Evolutionary conservation across 208 protist species (phyloP).

Genomic region (Blechomonas ayalai): DNA sequence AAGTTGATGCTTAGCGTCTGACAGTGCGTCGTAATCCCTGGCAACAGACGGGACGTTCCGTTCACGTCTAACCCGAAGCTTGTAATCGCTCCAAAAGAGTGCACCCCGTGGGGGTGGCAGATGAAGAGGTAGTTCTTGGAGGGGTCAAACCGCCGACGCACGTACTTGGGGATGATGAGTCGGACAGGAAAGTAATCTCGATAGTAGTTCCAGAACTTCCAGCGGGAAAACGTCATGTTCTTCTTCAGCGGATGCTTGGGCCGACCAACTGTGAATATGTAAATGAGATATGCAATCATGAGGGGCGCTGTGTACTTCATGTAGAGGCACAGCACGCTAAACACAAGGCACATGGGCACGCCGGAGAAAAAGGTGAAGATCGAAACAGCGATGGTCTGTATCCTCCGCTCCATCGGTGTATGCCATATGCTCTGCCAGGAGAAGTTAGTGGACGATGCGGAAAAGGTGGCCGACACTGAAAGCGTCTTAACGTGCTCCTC

Average conservation of each 20-base stretch:
- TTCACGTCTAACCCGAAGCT: conserved; percentile 60
- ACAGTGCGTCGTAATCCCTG: conserved; percentile 56
- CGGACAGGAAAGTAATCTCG: conserved; percentile 82
- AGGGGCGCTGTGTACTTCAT: conserved; percentile 39
- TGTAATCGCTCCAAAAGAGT: conserved; percentile 82
- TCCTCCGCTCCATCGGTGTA: conserved; percentile 32
- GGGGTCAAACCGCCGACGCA: conserved; percentile 33
- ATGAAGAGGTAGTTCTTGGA: conserved; percentile 81
- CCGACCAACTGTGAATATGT: conserved; percentile 51
- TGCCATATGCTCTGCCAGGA: conserved; percentile 41
- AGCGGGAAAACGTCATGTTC: conserved; percentile 11
- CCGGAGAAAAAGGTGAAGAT: conserved; percentile 64
- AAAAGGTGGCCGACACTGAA: conserved; percentile 15
- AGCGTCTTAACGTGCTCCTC: conserved; percentile 33
- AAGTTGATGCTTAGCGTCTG: conserved; percentile 87
- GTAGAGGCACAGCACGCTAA: conserved; percentile 25
- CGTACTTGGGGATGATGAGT: conserved; percentile 42
- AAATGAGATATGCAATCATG: conserved; percentile 55
- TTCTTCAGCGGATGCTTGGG: conserved; percentile 35
- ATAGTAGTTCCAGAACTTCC: conserved; percentile 51
- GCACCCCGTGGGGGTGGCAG: conserved; percentile 86
- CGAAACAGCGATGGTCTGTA: conserved; percentile 37
- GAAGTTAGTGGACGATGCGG: conserved; percentile 10
- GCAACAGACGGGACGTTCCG: conserved; percentile 27
- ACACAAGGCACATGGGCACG: conserved; percentile 33